Evolutionary conservation across 2,329 filamentous ascomycete genomes (phyloP), one percentile per base, ranked within the genome.

Genomic region (Claviceps paspali): DNA sequence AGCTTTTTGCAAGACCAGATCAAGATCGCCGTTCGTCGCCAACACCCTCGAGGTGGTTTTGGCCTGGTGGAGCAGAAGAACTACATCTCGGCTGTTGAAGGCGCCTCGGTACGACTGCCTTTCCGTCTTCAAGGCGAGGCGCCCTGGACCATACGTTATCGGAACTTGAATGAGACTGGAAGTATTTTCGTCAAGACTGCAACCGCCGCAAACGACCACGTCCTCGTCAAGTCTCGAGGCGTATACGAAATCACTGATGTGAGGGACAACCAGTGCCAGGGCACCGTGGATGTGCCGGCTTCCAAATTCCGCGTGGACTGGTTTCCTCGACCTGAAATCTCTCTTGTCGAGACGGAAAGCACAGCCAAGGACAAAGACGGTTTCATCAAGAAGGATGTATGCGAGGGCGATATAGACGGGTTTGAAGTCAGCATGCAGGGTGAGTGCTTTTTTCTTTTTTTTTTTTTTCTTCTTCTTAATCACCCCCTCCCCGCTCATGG

Each of bases 401-500:
- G 91, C 52, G 87, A 98, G 61, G 88, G 88, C 22, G 88, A 96
- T 43, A 82, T 94, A 50, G 88, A 95, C 55, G 76, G 78, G 3
- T 77, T 95, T 38, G 86, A 95, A 50, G 64, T 98, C 37, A 70
- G 71, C 30, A 70, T 98, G 43, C 73, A 73, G 53, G 88, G 85
- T 73, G 71, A 60, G 68, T 53, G n/a, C n/a, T n/a, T n/a, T n/a
- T n/a, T n/a, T n/a, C n/a, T n/a, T n/a, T n/a, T n/a, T n/a, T n/a
- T n/a, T n/a, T n/a, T n/a, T n/a, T n/a, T n/a, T n/a, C n/a, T n/a
- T n/a, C n/a, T n/a, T n/a, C n/a, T n/a, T n/a, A n/a, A n/a, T n/a
- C n/a, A n/a, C n/a, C n/a, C n/a, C n/a, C n/a, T n/a, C n/a, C n/a
- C n/a, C n/a, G n/a, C n/a, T n/a, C n/a, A n/a, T n/a, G 29, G 4